Base-by-base conservation (phyloP, 257 asterid species). In the Mentha longifolia region DNA sequence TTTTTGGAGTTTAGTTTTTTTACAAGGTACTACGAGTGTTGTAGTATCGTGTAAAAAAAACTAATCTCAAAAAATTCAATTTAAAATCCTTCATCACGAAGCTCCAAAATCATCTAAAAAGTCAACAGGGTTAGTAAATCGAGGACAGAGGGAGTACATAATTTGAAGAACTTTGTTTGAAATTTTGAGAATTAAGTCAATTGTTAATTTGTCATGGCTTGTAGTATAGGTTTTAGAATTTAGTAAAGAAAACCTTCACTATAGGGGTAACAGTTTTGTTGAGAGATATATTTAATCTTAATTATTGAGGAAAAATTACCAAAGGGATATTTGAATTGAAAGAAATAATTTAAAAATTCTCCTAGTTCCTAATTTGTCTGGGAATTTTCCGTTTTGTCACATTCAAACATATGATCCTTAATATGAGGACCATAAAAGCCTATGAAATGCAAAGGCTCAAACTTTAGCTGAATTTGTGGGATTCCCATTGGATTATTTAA, bases 381-480 rank as follows among this genome's bases (percentile, higher is more conserved):
- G 54, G 71, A 79, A 77, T 35, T 76, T 75, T 60, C 70, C 77
- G 39, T 63, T 74, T 75, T 77, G 78, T 80, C 80, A 9, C 67
- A 25, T 75, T 49, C 61, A 9, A 14, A n/a, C 1, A 28, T 67
- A 19, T 54, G 62, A 72, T 75, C 80, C 75, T 68, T 75, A 43
- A 76, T 3, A 67, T 49, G 46, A 77, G 79, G 82, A 58, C 65
- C 42, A 16, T 9, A 28, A 31, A 64, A 37, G 55, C 59, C 31
- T 57, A 63, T 69, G 63, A 50, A 37, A 15, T 73, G 47, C 54
- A 19, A 54, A 52, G 51, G 14, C 71, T 22, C 49, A 13, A 81
- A 65, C 59, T 43, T 79, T 61, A 74, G 77, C 91, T 54, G 15
- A 68, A 80, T 77, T 77, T 74, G 13, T 51, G 87, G 86, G 72